These are phyloP conservation scores for Blakeslea trispora DNA, from an alignment of 371 early-diverging fungal species.

Conservation along the genomic window DNA sequence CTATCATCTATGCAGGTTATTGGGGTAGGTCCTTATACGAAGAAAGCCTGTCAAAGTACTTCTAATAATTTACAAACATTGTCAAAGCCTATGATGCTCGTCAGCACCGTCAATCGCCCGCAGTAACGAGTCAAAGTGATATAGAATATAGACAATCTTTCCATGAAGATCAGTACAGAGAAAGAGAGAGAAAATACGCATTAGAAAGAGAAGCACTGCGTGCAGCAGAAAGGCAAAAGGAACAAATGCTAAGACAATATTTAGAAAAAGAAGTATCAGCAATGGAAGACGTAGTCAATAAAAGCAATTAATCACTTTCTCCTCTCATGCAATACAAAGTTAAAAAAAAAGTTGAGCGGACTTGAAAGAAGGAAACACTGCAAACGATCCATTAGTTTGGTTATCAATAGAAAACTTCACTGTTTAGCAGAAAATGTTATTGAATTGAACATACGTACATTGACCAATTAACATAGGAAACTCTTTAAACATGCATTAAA, in stretches of 20 bases:
- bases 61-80: too few species aligned
- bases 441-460: too few species aligned
- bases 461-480: too few species aligned
- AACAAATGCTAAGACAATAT: slow-evolving; percentile 12
- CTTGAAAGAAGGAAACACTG: too few species aligned
- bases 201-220: slow-evolving; percentile 19
- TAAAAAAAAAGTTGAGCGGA: too few species aligned
- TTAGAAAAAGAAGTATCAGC: slow-evolving; percentile 16
- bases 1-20: slow-evolving; percentile 28
- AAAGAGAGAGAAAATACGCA: slow-evolving; percentile 30
- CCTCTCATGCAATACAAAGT: too few species aligned
- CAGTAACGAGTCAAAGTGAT: slow-evolving; percentile 10
- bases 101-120: slow-evolving; percentile 32
- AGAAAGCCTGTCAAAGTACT: background rate
- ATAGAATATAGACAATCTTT: slow-evolving; percentile 16
- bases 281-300: slow-evolving; percentile 11
- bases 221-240: slow-evolving; percentile 19
- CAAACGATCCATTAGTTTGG: too few species aligned
- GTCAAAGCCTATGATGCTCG: slow-evolving; percentile 36
- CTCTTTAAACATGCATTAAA: too few species aligned
- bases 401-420: too few species aligned
- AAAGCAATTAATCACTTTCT: slow-evolving; percentile 1
- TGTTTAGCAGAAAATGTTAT: too few species aligned
- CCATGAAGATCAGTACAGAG: slow-evolving; percentile 43
- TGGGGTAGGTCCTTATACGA: slow-evolving; percentile 24